Evolutionary conservation across 2,329 filamentous ascomycete species (phyloP).

Genomic region (Penicillium sp.): DNA sequence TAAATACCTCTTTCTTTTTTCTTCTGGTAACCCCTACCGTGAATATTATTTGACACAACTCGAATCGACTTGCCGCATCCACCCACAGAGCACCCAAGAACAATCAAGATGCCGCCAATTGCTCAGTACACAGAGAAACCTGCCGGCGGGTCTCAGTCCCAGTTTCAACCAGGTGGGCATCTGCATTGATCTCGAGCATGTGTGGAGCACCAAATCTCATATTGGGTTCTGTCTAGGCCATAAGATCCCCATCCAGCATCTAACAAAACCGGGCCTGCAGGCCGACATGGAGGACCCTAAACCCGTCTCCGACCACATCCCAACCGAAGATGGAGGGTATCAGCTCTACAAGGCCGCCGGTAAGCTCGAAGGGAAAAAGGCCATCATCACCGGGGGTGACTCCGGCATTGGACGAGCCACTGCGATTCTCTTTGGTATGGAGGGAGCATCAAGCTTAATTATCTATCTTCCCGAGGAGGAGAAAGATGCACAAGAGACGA

Average conservation of each 20-base stretch:
- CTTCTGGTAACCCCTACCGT: too few species aligned
- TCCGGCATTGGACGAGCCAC: conserved; percentile 74
- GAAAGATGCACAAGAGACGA: conserved; percentile 71
- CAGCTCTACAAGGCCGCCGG: conserved; percentile 71
- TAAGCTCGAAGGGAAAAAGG: conserved; percentile 72
- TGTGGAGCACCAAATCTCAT: not conserved
- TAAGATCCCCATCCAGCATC: conserved; percentile 52
- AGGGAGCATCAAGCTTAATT: conserved; percentile 72
- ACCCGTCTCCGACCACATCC: conserved; percentile 64
- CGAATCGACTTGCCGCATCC: too few species aligned
- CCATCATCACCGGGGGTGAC: conserved; percentile 78
- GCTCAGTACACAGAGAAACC: conserved; percentile 18
- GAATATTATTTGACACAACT: too few species aligned
- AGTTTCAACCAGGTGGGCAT: conserved; percentile 34
- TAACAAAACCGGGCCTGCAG: conserved; percentile 55
- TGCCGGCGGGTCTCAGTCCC: conserved; percentile 28
- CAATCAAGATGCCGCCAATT: conserved; percentile 15
- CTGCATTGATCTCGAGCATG: too few species aligned
- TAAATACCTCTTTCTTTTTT: too few species aligned
- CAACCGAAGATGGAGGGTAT: conserved; percentile 65
- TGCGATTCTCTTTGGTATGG: conserved; percentile 75
- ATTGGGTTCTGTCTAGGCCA: conserved; percentile 43
- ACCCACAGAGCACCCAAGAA: too few species aligned
- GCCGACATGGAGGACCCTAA: conserved; percentile 55
- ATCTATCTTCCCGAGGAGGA: conserved; percentile 74